Conservation (phyloP, 768 basidiomycete genomes). For the Dentipellis sp. region DNA sequence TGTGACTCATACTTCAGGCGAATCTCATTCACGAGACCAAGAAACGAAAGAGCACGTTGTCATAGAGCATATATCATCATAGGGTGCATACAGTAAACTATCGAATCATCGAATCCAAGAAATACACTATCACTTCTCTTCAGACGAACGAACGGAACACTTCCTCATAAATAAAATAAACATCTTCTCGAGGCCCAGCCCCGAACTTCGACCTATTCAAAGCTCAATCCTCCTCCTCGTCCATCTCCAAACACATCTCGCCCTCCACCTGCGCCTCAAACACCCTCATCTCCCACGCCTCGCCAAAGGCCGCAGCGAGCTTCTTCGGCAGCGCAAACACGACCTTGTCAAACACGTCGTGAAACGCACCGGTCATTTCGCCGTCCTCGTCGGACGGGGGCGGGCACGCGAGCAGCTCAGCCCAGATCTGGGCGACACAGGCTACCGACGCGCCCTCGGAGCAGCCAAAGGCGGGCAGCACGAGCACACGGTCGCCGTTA, state of each 20-base stretch:
- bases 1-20: too few species aligned
- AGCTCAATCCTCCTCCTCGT: neutral
- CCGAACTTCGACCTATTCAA: neutral
- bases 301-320: slow-evolving; percentile 1
- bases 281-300: slow-evolving; percentile 10
- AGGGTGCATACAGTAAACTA: too few species aligned
- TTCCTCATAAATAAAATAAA: too few species aligned
- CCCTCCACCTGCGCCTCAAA: slow-evolving; percentile 10
- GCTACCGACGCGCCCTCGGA: slow-evolving; percentile 7
- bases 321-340: slow-evolving; percentile 10
- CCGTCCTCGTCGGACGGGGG: neutral
- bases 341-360: slow-evolving; percentile 10
- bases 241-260: neutral
- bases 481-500: slow-evolving; percentile 7
- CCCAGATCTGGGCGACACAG: slow-evolving; percentile 9
- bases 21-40: too few species aligned
- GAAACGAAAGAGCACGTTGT: too few species aligned
- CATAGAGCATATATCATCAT: too few species aligned
- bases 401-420: slow-evolving; percentile 11
- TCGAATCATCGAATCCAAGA: too few species aligned
- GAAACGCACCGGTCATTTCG: slow-evolving; percentile 1
- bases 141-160: too few species aligned
- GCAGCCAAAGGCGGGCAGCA: slow-evolving; percentile 8
- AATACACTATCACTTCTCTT: too few species aligned
- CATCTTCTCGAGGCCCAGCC: too few species aligned